Base-by-base conservation (phyloP, 2,329 filamentous ascomycete genomes). In the Stachybotrys echinatus region DNA sequence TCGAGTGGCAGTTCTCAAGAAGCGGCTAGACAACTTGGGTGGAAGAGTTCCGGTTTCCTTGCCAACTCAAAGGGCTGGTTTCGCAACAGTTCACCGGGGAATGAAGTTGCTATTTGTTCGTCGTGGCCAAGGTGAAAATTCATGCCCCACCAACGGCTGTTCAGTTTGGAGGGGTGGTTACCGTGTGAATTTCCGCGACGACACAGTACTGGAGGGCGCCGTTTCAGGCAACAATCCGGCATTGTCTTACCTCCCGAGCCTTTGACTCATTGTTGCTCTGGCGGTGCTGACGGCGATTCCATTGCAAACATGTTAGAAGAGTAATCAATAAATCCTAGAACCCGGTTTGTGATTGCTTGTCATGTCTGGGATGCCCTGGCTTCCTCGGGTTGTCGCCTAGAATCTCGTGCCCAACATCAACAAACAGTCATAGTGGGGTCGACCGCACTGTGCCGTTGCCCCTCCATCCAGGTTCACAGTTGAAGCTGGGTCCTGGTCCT, bases 121-220 rank as follows among this genome's bases (percentile, higher is more conserved):
- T 59, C 56, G 60, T 60, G 60, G 55, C 60, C 60, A 55, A 59
- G 64, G 62, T 65, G 64, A 69, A 70, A 71, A 67, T 69, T 70
- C 61, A 52, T 59, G 64, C 68, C 69, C 69, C 69, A 69, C 67
- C 62, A 66, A 45, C 51, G 50, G 60, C 8, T 40, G 17, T 18
- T 39, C 44, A 48, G 43, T 46, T 47, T 61, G 58, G 60, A 63
- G 60, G 61, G 61, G 61, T 52, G 54, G 10, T 17, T 27, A 55
- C 53, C 45, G 53, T 56, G 44, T 21, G 23, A n/a, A 34, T 23
- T 12, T 8, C 27, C 3, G 12, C 20, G 4, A 8, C n/a, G 8
- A n/a, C 42, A 45, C 42, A 23, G 22, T 45, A 8, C 20, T 6
- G 6, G 12, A 14, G 21, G 12, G 18, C 14, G 6, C 8, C n/a